Base-by-base conservation (phyloP, 2,329 filamentous ascomycete genomes). In the Capronia americana region DNA sequence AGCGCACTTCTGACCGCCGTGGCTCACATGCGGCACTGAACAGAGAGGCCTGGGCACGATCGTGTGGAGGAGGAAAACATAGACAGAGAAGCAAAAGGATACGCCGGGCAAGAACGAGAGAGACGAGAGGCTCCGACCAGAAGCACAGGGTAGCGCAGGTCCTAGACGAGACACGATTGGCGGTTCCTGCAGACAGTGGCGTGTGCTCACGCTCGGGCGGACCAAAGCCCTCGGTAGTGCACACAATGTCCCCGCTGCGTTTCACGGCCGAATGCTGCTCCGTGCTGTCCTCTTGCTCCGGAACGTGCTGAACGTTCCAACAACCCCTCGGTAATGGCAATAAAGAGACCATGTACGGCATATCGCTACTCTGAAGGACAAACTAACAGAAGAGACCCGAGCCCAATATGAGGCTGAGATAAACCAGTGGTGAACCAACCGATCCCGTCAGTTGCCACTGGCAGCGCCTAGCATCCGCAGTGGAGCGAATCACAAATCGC, bases 61-160 rank as follows among this genome's bases (percentile, higher is more conserved):
- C 69, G 53, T 64, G 72, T 68, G 69, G 48, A 72, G 71, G 68
- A 63, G 60, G 65, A 69, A 65, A 63, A 65, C 54, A 66, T 69
- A 64, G 66, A 54, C 61, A 68, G 58, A 60, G 63, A 67, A 53
- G 57, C 65, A 70, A 58, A 38, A 26, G 50, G 54, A 46, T 55
- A 55, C 48, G 61, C 65, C 61, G 61, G 62, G 38, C 60, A 65
- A 59, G 66, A 63, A 65, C 67, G 66, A 50, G 65, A 62, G 56
- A 68, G 57, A 44, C 44, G 24, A 61, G 48, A 53, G 57, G 57
- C 57, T 51, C 38, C 38, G 17, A 44, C 41, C 44, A 59, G 57
- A 59, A 23, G 57, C 57, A 34, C 57, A 48, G 24, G 24, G 50
- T 11, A 32, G 48, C 58, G 30, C 23, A 53, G 57, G 28, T 26